A percentile compares a stretch with the other conserved stretches of the same genome.
Evolutionary conservation across 2,329 filamentous ascomycete species (phyloP).

Genomic region (Cercospora sojina): DNA sequence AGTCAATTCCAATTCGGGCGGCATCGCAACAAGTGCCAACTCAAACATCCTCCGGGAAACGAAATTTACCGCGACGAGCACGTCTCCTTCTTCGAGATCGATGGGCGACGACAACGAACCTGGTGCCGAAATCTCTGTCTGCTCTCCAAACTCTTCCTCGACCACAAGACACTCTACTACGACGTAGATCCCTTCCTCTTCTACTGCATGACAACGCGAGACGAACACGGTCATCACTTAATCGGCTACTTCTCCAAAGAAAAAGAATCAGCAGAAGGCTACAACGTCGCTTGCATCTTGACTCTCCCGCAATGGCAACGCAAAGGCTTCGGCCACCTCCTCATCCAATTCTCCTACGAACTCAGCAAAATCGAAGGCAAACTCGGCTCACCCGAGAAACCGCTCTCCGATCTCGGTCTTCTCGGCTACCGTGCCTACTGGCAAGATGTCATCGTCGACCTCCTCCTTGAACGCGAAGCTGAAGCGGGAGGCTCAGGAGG

Average conservation of each 20-base stretch:
- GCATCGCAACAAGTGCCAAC: constrained; percentile 83
- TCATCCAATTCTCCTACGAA: constrained; percentile 98
- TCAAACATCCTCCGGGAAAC: constrained; percentile 92
- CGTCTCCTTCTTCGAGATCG: constrained; percentile 95
- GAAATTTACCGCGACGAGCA: constrained; percentile 96
- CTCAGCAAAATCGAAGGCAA: constrained; percentile 93
- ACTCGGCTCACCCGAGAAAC: constrained; percentile 93
- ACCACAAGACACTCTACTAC: constrained; percentile 98
- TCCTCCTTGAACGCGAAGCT: constrained; percentile 69
- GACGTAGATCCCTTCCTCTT: constrained; percentile 99
- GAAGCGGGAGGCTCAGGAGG: constrained; percentile 50
- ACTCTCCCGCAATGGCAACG: constrained; percentile 95
- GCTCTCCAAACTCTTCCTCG: constrained; percentile 91
- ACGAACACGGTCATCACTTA: constrained; percentile 86
- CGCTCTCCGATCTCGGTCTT: constrained; percentile 87
- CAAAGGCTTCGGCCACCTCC: constrained; percentile 85
- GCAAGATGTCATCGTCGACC: constrained; percentile 89
- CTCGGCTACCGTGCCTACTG: constrained; percentile 96
- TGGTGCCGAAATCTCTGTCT: constrained; percentile 97
- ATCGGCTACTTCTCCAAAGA: constrained; percentile 99
- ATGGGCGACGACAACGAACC: constrained; percentile 87
- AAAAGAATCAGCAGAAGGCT: constrained; percentile 93
- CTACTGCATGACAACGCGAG: constrained; percentile 92
- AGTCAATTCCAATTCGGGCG: constrained; percentile 78
- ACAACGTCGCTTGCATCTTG: constrained; percentile 97